phyloP scores from a whole-genome alignment of 441 rosid genomes.

The Pelargonium fulgidum region DNA sequence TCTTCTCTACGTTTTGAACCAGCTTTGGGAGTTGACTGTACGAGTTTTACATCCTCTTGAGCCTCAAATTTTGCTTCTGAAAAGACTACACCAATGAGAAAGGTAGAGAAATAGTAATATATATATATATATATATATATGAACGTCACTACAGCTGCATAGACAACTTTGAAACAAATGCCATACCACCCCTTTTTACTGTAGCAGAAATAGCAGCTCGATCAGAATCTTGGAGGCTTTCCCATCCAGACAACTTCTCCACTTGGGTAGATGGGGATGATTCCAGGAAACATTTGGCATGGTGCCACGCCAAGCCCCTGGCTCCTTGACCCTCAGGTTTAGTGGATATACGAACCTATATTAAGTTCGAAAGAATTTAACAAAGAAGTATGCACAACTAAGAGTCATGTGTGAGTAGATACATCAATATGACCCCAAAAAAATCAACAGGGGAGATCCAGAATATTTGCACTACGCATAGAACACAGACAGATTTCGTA shows the following conservation, averaged over 20 bases:
- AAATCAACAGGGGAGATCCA: background rate
- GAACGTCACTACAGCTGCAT: background rate
- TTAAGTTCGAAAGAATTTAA: slow-evolving; percentile 10
- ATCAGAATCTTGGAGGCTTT: slow-evolving; percentile 54
- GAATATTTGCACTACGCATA: background rate
- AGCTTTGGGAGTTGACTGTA: slow-evolving; percentile 35
- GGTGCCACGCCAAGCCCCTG: slow-evolving; percentile 77
- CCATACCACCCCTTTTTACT: slow-evolving; percentile 51
- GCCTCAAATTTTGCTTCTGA: slow-evolving; percentile 29
- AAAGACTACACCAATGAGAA: slow-evolving; percentile 21
- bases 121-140: slow-evolving; percentile 12
- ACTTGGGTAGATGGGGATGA: slow-evolving; percentile 44
- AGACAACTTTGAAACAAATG: background rate
- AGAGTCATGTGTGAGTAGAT: slow-evolving; percentile 9
- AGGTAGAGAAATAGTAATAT: slow-evolving; percentile 11
- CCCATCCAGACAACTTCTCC: slow-evolving; percentile 76
- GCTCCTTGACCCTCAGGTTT: slow-evolving; percentile 69
- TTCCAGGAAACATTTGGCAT: slow-evolving; percentile 63
- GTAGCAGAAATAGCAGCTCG: slow-evolving; percentile 42
- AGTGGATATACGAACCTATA: slow-evolving; percentile 68
- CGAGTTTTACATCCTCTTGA: slow-evolving; percentile 27
- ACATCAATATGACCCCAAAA: slow-evolving; percentile 3
- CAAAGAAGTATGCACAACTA: slow-evolving; percentile 1
- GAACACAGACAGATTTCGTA: background rate
- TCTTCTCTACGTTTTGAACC: slow-evolving; percentile 59